Percentiles rank a stretch among this genome's conserved stretches.
phyloP scores from a whole-genome alignment of 164 flowering plant species.

The Liriodendron chinense region DNA sequence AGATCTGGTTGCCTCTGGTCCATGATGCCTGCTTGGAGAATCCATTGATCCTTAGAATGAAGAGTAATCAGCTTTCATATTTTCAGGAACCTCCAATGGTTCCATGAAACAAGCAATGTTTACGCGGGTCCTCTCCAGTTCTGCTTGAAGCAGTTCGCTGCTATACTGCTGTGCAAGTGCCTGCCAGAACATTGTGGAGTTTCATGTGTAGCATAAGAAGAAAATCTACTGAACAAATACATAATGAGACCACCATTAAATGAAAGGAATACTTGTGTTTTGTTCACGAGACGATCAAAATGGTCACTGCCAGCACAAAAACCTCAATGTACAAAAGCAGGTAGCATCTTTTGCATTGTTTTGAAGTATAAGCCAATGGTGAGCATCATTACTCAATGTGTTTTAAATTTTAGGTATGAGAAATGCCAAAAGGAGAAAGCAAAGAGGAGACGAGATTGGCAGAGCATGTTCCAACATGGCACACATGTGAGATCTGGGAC shows the following conservation, averaged over 20 bases:
- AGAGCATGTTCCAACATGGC: too few relatives aligned
- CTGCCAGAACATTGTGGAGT: constrained; percentile 28
- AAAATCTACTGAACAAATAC: neutral
- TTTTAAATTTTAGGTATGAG: too few relatives aligned
- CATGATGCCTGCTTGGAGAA: constrained; percentile 57
- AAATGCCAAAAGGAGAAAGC: too few relatives aligned
- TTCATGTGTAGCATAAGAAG: neutral
- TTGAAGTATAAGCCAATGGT: too few relatives aligned
- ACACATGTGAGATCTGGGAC: too few relatives aligned
- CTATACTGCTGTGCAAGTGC: constrained; percentile 91
- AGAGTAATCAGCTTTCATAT: constrained; percentile 58
- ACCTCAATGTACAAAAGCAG: too few relatives aligned
- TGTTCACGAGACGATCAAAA: too few relatives aligned
- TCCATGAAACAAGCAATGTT: constrained; percentile 91
- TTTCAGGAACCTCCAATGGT: constrained; percentile 71
- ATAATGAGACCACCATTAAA: neutral
- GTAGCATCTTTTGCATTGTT: too few relatives aligned
- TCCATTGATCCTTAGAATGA: constrained; percentile 60
- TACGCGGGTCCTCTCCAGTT: constrained; percentile 86
- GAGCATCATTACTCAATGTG: too few relatives aligned
- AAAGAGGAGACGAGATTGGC: too few relatives aligned
- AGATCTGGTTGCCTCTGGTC: constrained; percentile 44
- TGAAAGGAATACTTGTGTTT: neutral
- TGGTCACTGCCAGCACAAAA: too few relatives aligned
- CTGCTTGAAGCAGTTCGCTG: constrained; percentile 77